Evolutionary conservation across 176 grass and related monocot genomes (phyloP).

Genomic region (Dactylis glomerata): DNA sequence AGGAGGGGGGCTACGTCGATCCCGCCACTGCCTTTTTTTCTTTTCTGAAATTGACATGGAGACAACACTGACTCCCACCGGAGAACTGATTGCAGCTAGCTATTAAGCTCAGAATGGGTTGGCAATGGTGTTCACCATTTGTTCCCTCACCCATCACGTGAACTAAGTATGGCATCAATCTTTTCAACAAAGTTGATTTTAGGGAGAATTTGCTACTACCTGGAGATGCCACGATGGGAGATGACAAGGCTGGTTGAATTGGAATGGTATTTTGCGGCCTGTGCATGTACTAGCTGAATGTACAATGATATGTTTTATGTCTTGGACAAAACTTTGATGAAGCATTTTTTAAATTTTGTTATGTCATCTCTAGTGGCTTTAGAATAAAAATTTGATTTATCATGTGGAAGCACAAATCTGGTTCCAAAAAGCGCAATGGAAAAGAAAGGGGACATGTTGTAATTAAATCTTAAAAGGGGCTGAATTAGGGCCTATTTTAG

Average conservation of each 20-base stretch:
- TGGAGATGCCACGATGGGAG: not conserved
- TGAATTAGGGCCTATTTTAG: too few relatives aligned
- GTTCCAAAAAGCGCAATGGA: too few relatives aligned
- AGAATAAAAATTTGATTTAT: too few relatives aligned
- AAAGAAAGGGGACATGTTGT: too few relatives aligned
- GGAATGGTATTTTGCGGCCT: not conserved
- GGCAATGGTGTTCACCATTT: not conserved
- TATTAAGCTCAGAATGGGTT: not conserved
- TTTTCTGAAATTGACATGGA: too few relatives aligned
- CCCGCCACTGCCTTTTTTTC: too few relatives aligned
- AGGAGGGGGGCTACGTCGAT: too few relatives aligned
- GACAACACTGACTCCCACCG: not conserved
- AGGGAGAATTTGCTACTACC: not conserved
- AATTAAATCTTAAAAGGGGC: too few relatives aligned
- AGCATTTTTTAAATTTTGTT: too few relatives aligned
- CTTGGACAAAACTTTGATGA: not conserved
- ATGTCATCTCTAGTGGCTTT: too few relatives aligned
- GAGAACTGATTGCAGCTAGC: not conserved
- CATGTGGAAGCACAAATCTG: too few relatives aligned
- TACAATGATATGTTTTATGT: not conserved
- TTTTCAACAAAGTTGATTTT: not conserved
- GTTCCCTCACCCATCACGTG: slow-evolving; percentile 12
- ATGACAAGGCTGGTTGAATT: not conserved
- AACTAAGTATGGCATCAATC: slow-evolving; percentile 7
- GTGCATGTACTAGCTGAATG: not conserved